Conservation (phyloP, 495 filamentous ascomycete genomes). For the Talaromyces thailandensis region DNA sequence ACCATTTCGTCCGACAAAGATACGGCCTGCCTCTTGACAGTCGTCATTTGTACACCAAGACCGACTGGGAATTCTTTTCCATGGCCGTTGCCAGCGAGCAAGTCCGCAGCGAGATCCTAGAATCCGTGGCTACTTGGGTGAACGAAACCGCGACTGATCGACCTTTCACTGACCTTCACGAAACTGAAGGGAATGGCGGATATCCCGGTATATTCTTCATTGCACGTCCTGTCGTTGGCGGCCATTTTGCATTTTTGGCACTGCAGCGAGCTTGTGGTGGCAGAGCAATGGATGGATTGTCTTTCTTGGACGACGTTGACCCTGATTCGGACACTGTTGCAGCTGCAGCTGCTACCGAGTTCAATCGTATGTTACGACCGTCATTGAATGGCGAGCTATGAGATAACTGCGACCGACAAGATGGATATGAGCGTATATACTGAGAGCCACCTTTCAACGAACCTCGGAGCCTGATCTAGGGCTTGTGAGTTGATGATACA, state of each 20-base stretch:
- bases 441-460: not conserved
- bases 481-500: not conserved
- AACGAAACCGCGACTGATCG: slow-evolving; percentile 74
- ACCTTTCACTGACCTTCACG: slow-evolving; percentile 78
- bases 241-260: slow-evolving; percentile 78
- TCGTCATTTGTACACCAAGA: slow-evolving; percentile 83
- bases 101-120: slow-evolving; percentile 63
- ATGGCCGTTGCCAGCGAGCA: slow-evolving; percentile 63
- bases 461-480: not conserved
- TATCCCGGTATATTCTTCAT: slow-evolving; percentile 66
- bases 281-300: slow-evolving; percentile 52
- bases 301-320: slow-evolving; percentile 47
- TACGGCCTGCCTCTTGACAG: slow-evolving; percentile 84
- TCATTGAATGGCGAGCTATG: slow-evolving; percentile 6
- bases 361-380: not conserved
- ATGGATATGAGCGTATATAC: not conserved
- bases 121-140: slow-evolving; percentile 74
- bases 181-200: slow-evolving; percentile 61
- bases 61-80: slow-evolving; percentile 88
- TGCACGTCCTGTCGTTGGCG: slow-evolving; percentile 78
- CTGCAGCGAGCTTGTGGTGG: slow-evolving; percentile 69
- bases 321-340: slow-evolving; percentile 1
- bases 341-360: slow-evolving; percentile 1
- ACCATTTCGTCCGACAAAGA: slow-evolving; percentile 67
- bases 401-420: not conserved